Base-by-base conservation (phyloP, 2,329 filamentous ascomycete genomes). In the Alternaria triticimaculans region DNA sequence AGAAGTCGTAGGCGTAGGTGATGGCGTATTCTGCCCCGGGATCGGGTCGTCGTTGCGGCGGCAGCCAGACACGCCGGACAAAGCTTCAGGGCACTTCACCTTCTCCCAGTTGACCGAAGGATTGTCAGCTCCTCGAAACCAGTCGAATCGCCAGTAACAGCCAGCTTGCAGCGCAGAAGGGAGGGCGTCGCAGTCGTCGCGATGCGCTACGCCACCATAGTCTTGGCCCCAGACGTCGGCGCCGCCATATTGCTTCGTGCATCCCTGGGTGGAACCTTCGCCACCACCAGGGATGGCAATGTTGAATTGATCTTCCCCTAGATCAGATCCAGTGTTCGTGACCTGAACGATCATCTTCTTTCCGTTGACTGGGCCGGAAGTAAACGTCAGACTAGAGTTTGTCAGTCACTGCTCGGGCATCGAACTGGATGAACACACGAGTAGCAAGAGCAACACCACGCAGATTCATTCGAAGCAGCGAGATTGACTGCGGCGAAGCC, bases 401-500 rank as follows among this genome's bases (percentile, higher is more conserved):
- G 10, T 60, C 23, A 69, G 62, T 67, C 58, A 57, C 25, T 45
- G n/a, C n/a, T 57, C 10, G 18, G 1, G 5, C n/a, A 33, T 26
- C 20, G 18, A 14, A 20, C 0, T 3, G 4, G 3, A 30, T 3
- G 1, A 20, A 66, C 74, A 56, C 56, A 79, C 82, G 87, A 82
- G 72, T 89, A 90, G 76, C 88, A 90, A 58, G 85, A 85, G 73
- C 89, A 91, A 81, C 89, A 92, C 86, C 87, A 90, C 11, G 78
- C 82, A 0, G 80, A 78, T 77, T 91, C 89, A 3, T 77, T 85
- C 18, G 86, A 58, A 15, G 72, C 88, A 1, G 81, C 75, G 61
- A 91, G 82, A 46, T 82, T 83, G 3, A 88, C 88, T 5, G 89
- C 89, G 5, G 89, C 87, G 71, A 89, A 91, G 10, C 88, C 88